Evolutionary conservation across 2,329 filamentous ascomycete genomes (phyloP), one percentile per base, ranked within the genome.

Genomic region (Colletotrichum shisoi): DNA sequence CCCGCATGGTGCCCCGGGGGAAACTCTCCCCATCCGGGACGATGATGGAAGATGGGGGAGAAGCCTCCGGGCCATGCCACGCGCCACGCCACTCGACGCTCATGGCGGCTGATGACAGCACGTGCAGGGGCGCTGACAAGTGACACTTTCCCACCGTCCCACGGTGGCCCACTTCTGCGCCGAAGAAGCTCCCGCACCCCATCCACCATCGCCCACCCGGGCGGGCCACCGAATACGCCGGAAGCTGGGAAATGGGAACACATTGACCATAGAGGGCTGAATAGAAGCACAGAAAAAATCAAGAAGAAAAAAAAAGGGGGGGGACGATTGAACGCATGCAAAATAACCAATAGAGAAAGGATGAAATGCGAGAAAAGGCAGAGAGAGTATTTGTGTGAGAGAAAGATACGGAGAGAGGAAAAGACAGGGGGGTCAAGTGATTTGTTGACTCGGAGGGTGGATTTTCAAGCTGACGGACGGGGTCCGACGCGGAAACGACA

Each of bases 171-270:
- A 67, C 60, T 67, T 67, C 64, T 64, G 48, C 64, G 64, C 64
- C 64, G 64, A 67, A 67, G 61, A 67, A 67, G 61, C 61, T 64
- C 64, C 64, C 64, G 64, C 54, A 5, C 49, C 8, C 37, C 44
- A 46, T 63, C 61, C 61, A 63, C 53, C 19, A 49, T 59, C 44
- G 56, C 44, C 59, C 63, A 63, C 63, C 57, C 63, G 59, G 63
- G 61, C 64, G 61, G 64, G 61, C 61, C 64, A 64, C 61, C 64
- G 64, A 67, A 67, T 48, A 42, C 64, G 48, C 54, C 64, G 64
- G 64, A 52, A 52, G 19, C 37, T 37, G 49, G 49, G 2, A 67
- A 67, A 56, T 67, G 61, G 61, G 51, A 27, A 67, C 61, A 56
- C 60, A 13, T 40, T 60, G 54, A 34, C 42, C 48, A 63, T 27